Percentiles rank a stretch among this genome's conserved stretches.
These are phyloP conservation scores for Senna tora DNA, from an alignment of 306 rosid genomes.

Conservation along the genomic window DNA sequence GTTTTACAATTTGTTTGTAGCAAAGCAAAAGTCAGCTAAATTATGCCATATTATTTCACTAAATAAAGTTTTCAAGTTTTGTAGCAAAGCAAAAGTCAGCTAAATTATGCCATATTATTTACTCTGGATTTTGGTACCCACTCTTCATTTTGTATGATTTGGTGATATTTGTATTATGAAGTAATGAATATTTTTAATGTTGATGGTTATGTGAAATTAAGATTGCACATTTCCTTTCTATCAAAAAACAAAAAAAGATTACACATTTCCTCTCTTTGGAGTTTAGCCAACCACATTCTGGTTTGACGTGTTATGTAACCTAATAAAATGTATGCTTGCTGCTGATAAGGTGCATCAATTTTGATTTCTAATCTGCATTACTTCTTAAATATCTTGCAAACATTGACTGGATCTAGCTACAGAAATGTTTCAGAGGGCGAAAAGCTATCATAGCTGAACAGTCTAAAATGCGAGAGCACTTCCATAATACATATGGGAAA, in stretches of 20 bases:
- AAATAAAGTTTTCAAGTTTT: background rate
- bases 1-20: background rate
- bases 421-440: conserved; percentile 99
- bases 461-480: conserved; percentile 67
- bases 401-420: conserved; percentile 68
- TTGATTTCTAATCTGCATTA: conserved; percentile 7
- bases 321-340: conserved; percentile 10
- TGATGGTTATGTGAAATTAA: conserved; percentile 23
- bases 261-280: conserved; percentile 22
- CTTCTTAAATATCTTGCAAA: conserved; percentile 35
- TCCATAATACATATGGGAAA: conserved; percentile 61
- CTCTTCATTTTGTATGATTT: conserved; percentile 10
- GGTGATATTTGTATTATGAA: conserved; percentile 11
- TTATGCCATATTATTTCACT: background rate
- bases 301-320: conserved; percentile 16
- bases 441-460: conserved; percentile 66
- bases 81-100: conserved; percentile 4
- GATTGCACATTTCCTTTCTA: conserved; percentile 17
- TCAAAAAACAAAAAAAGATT: too few species aligned
- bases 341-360: conserved; percentile 22
- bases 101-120: background rate
- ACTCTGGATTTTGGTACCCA: background rate
- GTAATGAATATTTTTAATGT: background rate
- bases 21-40: conserved; percentile 9
- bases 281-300: conserved; percentile 36